Base-by-base conservation (phyloP, 192 early-diverging fungal genomes). In the Coemansia sp. region DNA sequence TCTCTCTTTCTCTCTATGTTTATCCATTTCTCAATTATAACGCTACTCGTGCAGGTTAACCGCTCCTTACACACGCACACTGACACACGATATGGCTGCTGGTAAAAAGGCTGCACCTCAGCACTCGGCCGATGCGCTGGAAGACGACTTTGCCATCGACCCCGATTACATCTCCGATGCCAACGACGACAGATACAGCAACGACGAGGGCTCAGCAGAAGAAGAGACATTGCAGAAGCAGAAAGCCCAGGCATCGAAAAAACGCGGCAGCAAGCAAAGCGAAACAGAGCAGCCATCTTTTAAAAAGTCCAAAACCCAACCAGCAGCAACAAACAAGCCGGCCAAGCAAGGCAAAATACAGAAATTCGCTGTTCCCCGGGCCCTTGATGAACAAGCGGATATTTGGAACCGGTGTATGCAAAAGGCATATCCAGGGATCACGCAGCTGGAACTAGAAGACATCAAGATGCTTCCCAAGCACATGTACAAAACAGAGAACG, bases 71-170 rank as follows among this genome's bases (percentile, higher is more conserved):
- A 42, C 39, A 42, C 39, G 2, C 39, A 42, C 11, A 13, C 11
- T 16, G 11, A 42, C 13, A 42, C 8, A 9, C 39, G 11, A 10
- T 42, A 50, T 23, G 27, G 22, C 25, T 4, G 18, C 35, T 20
- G 22, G 25, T 13, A 50, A 39, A 49, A 34, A 14, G 36, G 20
- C 56, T 32, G 30, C 30, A 6, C 30, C 3, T 0, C 34, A 27
- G 10, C 50, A 30, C 4, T 28, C 60, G 24, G 72, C 78, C 20
- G 78, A 81, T 60, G 62, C 65, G 1, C 61, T 81, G 19, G 68
- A 74, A 27, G 72, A 81, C 60, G 78, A 71, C n/a, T 81, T 81
- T 65, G 65, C 64, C 1, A 64, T 81, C 22, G 78, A 81, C 51
- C 50, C 39, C 36, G 58, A 58, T 13, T 67, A 68, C 60, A 42